Conservation (phyloP, 1,139 yeast genomes). For the Yamadazyma atlantica region DNA sequence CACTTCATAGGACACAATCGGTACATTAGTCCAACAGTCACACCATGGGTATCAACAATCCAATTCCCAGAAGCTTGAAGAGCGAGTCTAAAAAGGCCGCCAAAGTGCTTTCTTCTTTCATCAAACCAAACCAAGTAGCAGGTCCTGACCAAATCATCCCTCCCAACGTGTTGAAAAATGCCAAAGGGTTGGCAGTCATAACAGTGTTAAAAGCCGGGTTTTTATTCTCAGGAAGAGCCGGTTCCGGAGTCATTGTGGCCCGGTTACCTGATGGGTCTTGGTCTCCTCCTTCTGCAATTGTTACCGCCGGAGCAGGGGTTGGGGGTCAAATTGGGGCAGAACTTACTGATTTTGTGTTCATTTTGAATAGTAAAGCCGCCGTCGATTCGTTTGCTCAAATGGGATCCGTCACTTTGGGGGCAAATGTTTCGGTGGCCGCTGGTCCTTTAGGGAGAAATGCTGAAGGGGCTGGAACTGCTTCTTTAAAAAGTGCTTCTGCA, state of each 20-base stretch:
- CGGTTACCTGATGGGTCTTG: constrained; percentile 91
- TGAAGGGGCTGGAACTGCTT: constrained; percentile 96
- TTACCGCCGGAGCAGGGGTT: constrained; percentile 97
- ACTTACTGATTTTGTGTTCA: constrained; percentile 93
- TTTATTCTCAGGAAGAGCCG: constrained; percentile 94
- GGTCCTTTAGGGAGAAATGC: constrained; percentile 98
- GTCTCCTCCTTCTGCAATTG: constrained; percentile 98
- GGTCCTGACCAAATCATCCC: constrained; percentile 93
- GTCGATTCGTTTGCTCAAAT: constrained; percentile 92
- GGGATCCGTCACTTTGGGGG: constrained; percentile 94
- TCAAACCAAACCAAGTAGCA: constrained; percentile 92
- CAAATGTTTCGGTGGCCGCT: constrained; percentile 95
- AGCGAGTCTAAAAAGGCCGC: constrained; percentile 97
- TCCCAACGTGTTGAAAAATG: constrained; percentile 81
- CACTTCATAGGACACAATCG: too few relatives aligned
- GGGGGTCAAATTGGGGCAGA: constrained; percentile 98
- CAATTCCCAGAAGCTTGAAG: constrained; percentile 86
- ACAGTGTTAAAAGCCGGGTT: constrained; percentile 97
- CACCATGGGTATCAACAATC: constrained; percentile 76
- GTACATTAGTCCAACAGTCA: too few relatives aligned
- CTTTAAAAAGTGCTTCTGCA: constrained; percentile 84
- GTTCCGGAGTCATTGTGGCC: constrained; percentile 94
- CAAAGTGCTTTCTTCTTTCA: constrained; percentile 80
- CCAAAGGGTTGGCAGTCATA: constrained; percentile 87
- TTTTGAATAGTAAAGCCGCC: constrained; percentile 81